Base-by-base conservation (phyloP, 2,329 filamentous ascomycete species). In the Cladophialophora psammophila region DNA sequence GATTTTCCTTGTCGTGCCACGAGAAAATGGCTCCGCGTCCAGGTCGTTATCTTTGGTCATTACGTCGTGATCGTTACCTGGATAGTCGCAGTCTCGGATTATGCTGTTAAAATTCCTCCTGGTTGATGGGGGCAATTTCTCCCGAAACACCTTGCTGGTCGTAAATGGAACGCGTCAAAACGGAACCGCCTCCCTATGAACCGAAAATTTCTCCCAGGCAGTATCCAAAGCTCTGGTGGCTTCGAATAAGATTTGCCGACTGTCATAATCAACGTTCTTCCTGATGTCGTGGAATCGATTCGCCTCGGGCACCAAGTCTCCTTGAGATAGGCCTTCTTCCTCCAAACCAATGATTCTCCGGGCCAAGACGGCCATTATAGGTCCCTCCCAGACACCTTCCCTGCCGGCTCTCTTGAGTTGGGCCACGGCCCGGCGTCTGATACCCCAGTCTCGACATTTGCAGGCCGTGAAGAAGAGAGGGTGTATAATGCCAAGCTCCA, bases 361-460 rank as follows among this genome's bases (percentile, higher is more conserved):
- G 2, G 72, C 74, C 40, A 78, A 68, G 6, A 74, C 67, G n/a
- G 72, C 76, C 62, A 76, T 70, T 13, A 76, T 65, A 7, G 74
- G 75, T 4, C 78, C 78, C 63, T 79, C 75, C 76, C 75, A 78
- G 5, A 75, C 70, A 9, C 77, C 76, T 64, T 79, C 78, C 53
- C 74, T 75, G 63, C 78, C 78, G 9, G 74, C 75, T 66, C 74
- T 73, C 13, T 71, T 68, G 35, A 79, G 68, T 15, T 74, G 61
- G 4, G 69, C 59, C 3, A 79, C 70, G 0, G 77, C 78, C 45
- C 72, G 68, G n/a, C 69, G 66, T 26, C 76, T 72, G 5, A 76
- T 63, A 4, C 45, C 26, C 45, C 68, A 65, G 34, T 75, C 69
- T 32, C 72, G 73, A 63, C 76, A 79, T 40, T 75, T 75, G 52